Base-by-base conservation (phyloP, 257 asterid genomes). In the Fraxinus americana region DNA sequence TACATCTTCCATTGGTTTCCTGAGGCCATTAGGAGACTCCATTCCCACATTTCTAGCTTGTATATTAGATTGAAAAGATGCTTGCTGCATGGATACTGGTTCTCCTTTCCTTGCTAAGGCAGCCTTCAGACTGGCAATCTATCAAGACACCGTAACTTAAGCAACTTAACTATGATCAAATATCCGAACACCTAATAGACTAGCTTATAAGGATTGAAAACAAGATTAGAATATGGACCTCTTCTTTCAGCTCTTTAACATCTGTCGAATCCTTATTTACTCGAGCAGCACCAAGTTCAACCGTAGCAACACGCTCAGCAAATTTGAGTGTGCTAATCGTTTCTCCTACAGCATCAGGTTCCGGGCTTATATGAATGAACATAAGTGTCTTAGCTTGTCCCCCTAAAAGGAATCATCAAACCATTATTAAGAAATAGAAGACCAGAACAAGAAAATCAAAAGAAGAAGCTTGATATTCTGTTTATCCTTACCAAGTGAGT, bases 331-430 rank as follows among this genome's bases (percentile, higher is more conserved):
- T 96, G 76, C 98, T 93, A 72, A 96, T 88, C 34, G 98, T 93
- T 88, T 96, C 99, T 78, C 98, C 99, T 73, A 86, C 48, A 8
- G 98, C 96, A 76, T 93, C 99, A 71, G 87, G 88, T 78, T 96
- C 99, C 2, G 97, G 98, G 84, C 99, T 93, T 85, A 92, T 89
- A 81, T 96, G 98, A 81, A 96, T 97, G 78, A 96, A 96, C 99
- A 96, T 96, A 72, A 96, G 84, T 35, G 99, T 96, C 85, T 96
- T 96, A 32, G 99, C 99, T 78, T 96, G 99, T 79, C 99, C 98
- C 34, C 99, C 99, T 96, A 68, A 57, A 73, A 38, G 12, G 27
- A 75, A 81, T 13, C 54, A 59, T 39, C 67, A 65, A 73, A 30
- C 69, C 57, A 75, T 74, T 35, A 81, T 76, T 79, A 63, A 74